Evolutionary conservation across 148 eudicot species (phyloP).

Genomic region (Amaranthus cruentus): DNA sequence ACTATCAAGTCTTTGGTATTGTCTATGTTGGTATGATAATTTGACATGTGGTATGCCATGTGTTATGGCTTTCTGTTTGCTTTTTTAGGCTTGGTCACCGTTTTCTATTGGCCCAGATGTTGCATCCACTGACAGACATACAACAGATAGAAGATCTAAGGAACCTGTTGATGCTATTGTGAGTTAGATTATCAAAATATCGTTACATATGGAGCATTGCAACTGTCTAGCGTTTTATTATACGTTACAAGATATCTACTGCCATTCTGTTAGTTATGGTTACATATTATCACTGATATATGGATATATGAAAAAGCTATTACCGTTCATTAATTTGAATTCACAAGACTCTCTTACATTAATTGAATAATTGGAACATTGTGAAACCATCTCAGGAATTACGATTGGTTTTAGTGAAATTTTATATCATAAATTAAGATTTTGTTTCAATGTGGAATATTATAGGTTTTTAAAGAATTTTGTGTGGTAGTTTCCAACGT

Average conservation of each 20-base stretch:
- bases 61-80: not conserved
- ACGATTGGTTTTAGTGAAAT: not conserved
- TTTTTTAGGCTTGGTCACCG: conserved; percentile 81
- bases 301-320: not conserved
- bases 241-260: not conserved
- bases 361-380: not conserved
- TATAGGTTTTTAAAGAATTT: not conserved
- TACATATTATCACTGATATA: not conserved
- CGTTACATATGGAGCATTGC: not conserved
- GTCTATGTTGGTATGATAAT: not conserved
- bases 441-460: not conserved
- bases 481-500: not conserved
- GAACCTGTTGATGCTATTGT: conserved; percentile 55
- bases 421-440: not conserved
- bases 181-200: conserved; percentile 26
- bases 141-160: conserved; percentile 23
- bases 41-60: not conserved
- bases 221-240: not conserved
- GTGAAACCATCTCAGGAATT: not conserved
- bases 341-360: not conserved
- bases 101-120: conserved; percentile 46
- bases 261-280: not conserved
- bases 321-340: not conserved
- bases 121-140: conserved; percentile 26
- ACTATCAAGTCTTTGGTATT: not conserved